Evolutionary conservation across 768 basidiomycete species (phyloP).

Genomic region (Tricholoma hemisulphureum): DNA sequence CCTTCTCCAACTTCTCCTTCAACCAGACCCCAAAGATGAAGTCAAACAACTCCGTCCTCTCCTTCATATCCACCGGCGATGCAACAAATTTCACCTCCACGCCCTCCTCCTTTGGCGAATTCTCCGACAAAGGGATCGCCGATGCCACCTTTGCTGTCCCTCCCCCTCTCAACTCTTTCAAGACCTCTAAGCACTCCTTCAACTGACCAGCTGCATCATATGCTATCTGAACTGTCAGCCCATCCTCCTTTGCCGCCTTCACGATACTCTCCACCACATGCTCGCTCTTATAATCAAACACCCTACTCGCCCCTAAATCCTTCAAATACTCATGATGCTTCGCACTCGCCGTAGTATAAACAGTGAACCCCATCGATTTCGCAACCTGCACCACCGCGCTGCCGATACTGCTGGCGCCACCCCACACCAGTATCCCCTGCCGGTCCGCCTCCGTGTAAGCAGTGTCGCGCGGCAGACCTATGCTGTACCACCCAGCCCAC

Average conservation of each 20-base stretch:
- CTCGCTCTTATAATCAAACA: background rate
- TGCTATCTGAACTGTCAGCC: background rate
- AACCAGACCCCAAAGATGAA: background rate
- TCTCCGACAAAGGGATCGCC: background rate
- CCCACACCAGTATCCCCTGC: background rate
- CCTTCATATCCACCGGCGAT: background rate
- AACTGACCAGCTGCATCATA: background rate
- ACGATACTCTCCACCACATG: background rate
- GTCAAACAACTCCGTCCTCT: background rate
- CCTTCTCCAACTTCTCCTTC: background rate
- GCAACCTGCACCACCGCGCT: background rate
- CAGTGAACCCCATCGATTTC: background rate
- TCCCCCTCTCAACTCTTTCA: background rate
- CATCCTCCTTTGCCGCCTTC: background rate
- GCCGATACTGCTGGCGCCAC: background rate
- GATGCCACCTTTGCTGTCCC: background rate
- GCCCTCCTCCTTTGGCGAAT: conserved; percentile 26
- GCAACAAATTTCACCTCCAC: conserved; percentile 1
- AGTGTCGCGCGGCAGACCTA: background rate
- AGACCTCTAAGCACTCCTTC: background rate
- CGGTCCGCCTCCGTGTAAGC: background rate
- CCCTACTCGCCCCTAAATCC: background rate
- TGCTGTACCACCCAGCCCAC: background rate
- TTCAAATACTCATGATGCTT: background rate
- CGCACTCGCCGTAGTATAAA: background rate